Percentiles rank a stretch among this genome's conserved stretches.
Evolutionary conservation across 2,329 filamentous ascomycete species (phyloP).

Genomic region (Colletotrichum sp.): DNA sequence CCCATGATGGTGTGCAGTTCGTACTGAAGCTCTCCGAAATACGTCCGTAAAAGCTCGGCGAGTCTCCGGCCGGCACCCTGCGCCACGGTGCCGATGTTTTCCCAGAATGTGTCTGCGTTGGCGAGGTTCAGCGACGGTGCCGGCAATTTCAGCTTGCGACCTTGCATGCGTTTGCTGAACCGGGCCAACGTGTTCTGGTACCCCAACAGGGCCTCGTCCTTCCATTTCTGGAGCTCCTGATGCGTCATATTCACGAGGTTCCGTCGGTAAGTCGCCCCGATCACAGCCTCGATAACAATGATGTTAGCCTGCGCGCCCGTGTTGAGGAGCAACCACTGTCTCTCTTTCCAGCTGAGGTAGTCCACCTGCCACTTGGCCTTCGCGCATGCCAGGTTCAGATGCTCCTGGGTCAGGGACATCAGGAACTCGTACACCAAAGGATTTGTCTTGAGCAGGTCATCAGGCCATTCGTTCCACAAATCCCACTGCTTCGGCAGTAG

Average conservation of each 20-base stretch:
- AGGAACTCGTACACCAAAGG: background rate
- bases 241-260: background rate
- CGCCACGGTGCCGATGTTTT: background rate
- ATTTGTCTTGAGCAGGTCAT: background rate
- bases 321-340: too few species aligned
- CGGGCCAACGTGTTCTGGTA: background rate
- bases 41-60: background rate
- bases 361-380: background rate
- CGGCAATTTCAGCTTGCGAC: background rate
- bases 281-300: background rate
- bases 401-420: background rate
- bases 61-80: background rate
- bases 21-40: background rate
- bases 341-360: background rate
- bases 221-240: background rate
- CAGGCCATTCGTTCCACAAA: background rate
- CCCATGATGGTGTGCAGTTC: background rate
- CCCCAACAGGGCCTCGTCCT: background rate
- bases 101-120: background rate
- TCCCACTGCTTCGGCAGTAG: background rate
- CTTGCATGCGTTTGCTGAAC: background rate
- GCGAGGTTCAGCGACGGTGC: background rate
- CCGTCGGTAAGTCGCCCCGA: background rate
- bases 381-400: background rate
- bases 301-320: background rate